Percentiles rank a stretch among this genome's conserved stretches.
These are phyloP conservation scores for Colletotrichum camelliae DNA, from an alignment of 2,329 filamentous ascomycete genomes.

Conservation along the genomic window DNA sequence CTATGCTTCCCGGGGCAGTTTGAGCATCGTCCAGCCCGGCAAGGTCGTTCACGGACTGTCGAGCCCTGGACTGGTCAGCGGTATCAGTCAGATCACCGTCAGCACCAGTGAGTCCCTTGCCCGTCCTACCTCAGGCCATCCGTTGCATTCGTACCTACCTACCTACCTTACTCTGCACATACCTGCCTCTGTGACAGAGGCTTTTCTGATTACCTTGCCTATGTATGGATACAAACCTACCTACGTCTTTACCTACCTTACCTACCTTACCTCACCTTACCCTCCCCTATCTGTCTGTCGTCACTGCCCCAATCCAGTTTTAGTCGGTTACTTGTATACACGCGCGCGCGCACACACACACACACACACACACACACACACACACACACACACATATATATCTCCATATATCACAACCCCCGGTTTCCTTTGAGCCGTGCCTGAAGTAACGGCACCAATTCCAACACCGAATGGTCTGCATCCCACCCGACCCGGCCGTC, in stretches of 20 bases:
- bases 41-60: not conserved
- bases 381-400: not conserved
- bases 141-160: not conserved
- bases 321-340: not conserved
- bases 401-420: not conserved
- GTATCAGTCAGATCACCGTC: not conserved
- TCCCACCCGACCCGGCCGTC: not conserved
- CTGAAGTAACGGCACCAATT: not conserved
- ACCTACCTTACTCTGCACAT: not conserved
- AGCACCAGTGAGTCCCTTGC: not conserved
- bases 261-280: not conserved
- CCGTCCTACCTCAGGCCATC: not conserved
- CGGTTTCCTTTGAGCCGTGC: not conserved
- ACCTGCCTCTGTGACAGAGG: not conserved
- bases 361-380: not conserved
- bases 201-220: not conserved
- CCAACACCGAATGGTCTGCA: not conserved
- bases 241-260: not conserved
- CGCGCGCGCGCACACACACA: not conserved
- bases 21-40: slow-evolving; percentile 2
- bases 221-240: too few relatives aligned
- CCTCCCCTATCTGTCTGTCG: not conserved
- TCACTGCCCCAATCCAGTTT: not conserved
- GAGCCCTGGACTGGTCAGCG: not conserved
- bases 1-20: not conserved